Base-by-base conservation (phyloP, 306 rosid species). In the Carpinus viminea region DNA sequence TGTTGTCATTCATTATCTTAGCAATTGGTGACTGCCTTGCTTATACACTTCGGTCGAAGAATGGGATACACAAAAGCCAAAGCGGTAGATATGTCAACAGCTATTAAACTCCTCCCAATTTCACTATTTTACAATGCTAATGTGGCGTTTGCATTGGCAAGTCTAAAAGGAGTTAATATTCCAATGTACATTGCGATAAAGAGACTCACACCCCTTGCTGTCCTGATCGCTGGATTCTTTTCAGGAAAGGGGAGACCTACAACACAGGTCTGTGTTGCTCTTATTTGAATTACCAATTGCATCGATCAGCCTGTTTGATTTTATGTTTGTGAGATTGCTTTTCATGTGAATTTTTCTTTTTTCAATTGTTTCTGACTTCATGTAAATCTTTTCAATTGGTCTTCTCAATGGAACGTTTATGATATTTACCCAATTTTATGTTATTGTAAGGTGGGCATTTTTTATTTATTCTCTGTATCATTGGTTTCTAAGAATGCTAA, bases 191-290 rank as follows among this genome's bases (percentile, higher is more conserved):
- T 96, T 77, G 98, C 99, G 5, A 96, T 96, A 50, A 96, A 93
- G 89, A 91, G 99, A 85, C 96, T 96, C 83, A 96, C 99, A 34
- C 99, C 98, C 0, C 99, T 96, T 68, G 94, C 99, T 26, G 99
- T 96, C 46, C 90, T 96, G 50, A 43, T 96, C 0, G 89, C 93
- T 43, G 98, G 98, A 60, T 88, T 65, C 86, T 88, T 86, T 89
- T 66, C 83, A 0, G 98, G 98, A 79, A 96, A 93, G 78, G 89
- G 88, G 79, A 93, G 84, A 73, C 99, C 96, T 47, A 75, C 98
- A 34, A 34, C 57, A 54, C 96, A 96, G 97, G 95, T 90, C 15
- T 57, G 21, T 20, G 20, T 66, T 53, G 8, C 52, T 48, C 53
- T 52, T 57, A 47, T 31, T 38, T 51, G 36, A 47, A 59, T n/a